phyloP scores from a whole-genome alignment of 129 eudicot species.

The Flaveria sonorensis region DNA sequence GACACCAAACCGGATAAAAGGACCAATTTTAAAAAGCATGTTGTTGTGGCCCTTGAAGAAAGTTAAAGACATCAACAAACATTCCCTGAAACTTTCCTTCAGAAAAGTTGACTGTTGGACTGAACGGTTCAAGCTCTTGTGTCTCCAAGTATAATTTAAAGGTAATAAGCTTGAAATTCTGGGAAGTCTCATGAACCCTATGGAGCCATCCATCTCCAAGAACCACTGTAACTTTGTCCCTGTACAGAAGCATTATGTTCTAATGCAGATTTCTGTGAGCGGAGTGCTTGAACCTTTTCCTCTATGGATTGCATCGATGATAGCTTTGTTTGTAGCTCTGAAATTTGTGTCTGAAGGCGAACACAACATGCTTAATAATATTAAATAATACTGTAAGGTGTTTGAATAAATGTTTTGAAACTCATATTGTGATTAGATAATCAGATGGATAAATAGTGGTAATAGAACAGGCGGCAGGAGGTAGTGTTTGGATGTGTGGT shows the following conservation, averaged over 20 bases:
- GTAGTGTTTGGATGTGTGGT: neutral
- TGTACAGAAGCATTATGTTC: conserved; percentile 49
- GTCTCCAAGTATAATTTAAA: conserved; percentile 15
- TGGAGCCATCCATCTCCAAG: conserved; percentile 78
- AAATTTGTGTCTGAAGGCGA: conserved; percentile 76
- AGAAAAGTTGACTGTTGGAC: conserved; percentile 11
- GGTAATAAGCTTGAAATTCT: conserved; percentile 18
- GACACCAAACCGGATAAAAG: conserved; percentile 7
- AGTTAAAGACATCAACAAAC: neutral
- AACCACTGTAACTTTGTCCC: conserved; percentile 65
- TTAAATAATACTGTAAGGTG: neutral
- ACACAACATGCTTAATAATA: neutral
- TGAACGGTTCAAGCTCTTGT: conserved; percentile 18
- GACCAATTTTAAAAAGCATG: conserved; percentile 6
- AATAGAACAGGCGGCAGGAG: neutral
- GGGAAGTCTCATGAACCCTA: conserved; percentile 24
- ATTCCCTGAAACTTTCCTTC: conserved; percentile 3
- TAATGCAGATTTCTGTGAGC: conserved; percentile 66
- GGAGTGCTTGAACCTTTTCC: conserved; percentile 69
- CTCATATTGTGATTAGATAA: neutral
- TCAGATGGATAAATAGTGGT: neutral
- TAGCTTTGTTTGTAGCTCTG: conserved; percentile 69
- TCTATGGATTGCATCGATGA: conserved; percentile 77
- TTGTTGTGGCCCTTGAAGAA: neutral
- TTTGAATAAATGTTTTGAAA: neutral